A percentile compares a stretch with the other conserved stretches of the same genome.
Conservation (phyloP, 1,139 yeast species). For the Blastobotrys arbuscula region DNA sequence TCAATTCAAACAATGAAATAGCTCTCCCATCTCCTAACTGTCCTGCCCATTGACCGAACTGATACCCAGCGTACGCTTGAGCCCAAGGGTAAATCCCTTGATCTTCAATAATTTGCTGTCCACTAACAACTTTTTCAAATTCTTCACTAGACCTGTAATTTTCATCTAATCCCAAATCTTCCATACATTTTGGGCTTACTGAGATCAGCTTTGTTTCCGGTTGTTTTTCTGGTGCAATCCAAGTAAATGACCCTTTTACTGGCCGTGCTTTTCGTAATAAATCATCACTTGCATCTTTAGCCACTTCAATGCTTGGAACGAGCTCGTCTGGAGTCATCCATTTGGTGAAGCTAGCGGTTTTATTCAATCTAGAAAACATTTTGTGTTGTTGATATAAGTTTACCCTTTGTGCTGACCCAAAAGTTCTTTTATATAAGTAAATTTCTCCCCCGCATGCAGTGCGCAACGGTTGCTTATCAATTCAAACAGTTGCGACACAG, state of each 20-base stretch:
- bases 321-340: conserved; percentile 54
- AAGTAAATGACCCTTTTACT: conserved; percentile 62
- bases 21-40: conserved; percentile 97
- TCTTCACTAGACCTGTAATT: conserved; percentile 32
- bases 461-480: too few relatives aligned
- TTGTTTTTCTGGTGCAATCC: conserved; percentile 34
- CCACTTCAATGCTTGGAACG: conserved; percentile 48
- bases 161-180: conserved; percentile 50
- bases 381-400: not conserved
- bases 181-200: conserved; percentile 56
- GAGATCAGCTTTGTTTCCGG: conserved; percentile 48
- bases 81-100: conserved; percentile 69
- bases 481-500: too few relatives aligned
- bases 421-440: too few relatives aligned
- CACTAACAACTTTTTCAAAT: conserved; percentile 56
- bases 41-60: conserved; percentile 94
- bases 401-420: too few relatives aligned
- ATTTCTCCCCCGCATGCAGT: too few relatives aligned
- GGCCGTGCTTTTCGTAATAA: conserved; percentile 53
- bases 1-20: conserved; percentile 67
- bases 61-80: conserved; percentile 93
- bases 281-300: conserved; percentile 39
- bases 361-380: conserved; percentile 22
- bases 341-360: conserved; percentile 47
- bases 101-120: conserved; percentile 44